Conservation (phyloP, 257 asterid species). For the Marsdenia floribunda region DNA sequence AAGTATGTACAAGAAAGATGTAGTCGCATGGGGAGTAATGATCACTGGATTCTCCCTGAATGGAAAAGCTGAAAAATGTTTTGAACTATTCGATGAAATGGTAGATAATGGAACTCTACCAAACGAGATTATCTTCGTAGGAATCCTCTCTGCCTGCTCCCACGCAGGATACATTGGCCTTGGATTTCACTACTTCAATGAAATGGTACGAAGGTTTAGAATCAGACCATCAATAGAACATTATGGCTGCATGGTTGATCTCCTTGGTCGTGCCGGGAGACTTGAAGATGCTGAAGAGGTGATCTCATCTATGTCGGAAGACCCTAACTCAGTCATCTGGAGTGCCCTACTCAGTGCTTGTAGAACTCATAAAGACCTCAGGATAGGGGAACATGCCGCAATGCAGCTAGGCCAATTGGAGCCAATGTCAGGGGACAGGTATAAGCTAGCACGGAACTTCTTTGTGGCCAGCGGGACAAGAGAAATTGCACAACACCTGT, state of each 20-base stretch:
- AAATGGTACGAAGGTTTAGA: slow-evolving; percentile 18
- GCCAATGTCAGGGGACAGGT: slow-evolving; percentile 19
- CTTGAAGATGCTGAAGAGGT: slow-evolving; percentile 25
- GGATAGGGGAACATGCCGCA: slow-evolving; percentile 16
- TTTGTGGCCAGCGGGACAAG: slow-evolving; percentile 12
- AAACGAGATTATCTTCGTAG: slow-evolving; percentile 21
- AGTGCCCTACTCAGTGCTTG: slow-evolving; percentile 29
- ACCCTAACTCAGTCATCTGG: slow-evolving; percentile 25
- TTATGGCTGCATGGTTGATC: slow-evolving; percentile 34
- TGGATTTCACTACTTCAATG: slow-evolving; percentile 22
- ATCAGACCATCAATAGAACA: slow-evolving; percentile 31
- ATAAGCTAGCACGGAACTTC: slow-evolving; percentile 20
- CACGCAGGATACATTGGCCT: slow-evolving; percentile 21
- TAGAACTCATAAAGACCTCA: slow-evolving; percentile 20
- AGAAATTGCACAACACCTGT: slow-evolving; percentile 11
- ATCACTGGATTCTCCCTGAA: slow-evolving; percentile 23
- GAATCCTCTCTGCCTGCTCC: slow-evolving; percentile 29
- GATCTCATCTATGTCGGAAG: slow-evolving; percentile 19
- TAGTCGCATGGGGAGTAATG: slow-evolving; percentile 30
- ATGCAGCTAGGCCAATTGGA: slow-evolving; percentile 14
- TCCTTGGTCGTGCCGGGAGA: slow-evolving; percentile 26
- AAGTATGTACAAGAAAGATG: slow-evolving; percentile 21
- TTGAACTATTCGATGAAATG: slow-evolving; percentile 26
- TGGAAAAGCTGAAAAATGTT: slow-evolving; percentile 23
- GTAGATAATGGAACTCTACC: slow-evolving; percentile 11